Conservation (phyloP, 2,329 filamentous ascomycete genomes). For the Scedosporium dehoogii region DNA sequence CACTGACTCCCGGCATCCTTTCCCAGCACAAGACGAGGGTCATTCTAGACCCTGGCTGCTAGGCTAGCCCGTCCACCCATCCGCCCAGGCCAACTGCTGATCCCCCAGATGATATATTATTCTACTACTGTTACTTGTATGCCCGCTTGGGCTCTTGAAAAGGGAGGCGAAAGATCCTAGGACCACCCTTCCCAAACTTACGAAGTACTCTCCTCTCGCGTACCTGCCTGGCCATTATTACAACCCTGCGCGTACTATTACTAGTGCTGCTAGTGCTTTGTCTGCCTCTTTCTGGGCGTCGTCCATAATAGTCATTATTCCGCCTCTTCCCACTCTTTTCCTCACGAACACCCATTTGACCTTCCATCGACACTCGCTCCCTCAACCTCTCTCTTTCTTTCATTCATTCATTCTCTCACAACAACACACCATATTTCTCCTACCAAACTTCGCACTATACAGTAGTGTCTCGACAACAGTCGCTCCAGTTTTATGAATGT, state of each 20-base stretch:
- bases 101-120: conserved; percentile 7
- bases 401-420: neutral
- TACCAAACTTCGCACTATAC: neutral
- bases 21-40: neutral
- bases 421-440: neutral
- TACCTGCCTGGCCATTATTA: no score
- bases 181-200: neutral
- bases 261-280: neutral
- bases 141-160: neutral
- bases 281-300: neutral
- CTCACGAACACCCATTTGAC: neutral
- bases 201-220: no score
- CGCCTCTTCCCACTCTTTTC: neutral
- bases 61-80: neutral
- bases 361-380: neutral
- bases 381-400: neutral
- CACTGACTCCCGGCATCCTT: conserved; percentile 5
- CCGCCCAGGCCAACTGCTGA: conserved; percentile 4
- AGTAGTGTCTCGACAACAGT: neutral
- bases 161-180: neutral
- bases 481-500: neutral
- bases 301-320: neutral
- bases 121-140: neutral
- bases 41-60: neutral
- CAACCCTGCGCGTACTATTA: neutral